phyloP scores from a whole-genome alignment of 2,329 filamentous ascomycete genomes.

The Ceratocystis cacaofunesta region DNA sequence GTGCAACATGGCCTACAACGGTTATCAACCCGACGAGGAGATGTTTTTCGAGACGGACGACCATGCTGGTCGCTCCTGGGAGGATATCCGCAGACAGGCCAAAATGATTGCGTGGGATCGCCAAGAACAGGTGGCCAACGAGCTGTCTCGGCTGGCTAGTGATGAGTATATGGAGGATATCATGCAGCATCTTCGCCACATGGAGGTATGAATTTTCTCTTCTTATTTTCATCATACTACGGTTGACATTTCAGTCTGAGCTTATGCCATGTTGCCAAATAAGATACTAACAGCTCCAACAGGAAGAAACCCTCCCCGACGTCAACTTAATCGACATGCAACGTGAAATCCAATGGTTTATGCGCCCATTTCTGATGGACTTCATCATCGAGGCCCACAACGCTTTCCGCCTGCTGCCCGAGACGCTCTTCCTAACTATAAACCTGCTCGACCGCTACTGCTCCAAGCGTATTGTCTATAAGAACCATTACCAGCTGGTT shows the following conservation, averaged over 20 bases:
- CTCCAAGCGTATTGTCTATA: constrained; percentile 94
- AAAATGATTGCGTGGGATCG: constrained; percentile 66
- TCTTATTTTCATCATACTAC: not conserved
- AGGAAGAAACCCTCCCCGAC: constrained; percentile 79
- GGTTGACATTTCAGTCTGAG: not conserved
- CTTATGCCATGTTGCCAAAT: not conserved
- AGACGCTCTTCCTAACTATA: constrained; percentile 89
- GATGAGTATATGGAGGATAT: constrained; percentile 93
- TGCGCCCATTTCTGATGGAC: constrained; percentile 94
- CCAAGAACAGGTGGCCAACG: constrained; percentile 76
- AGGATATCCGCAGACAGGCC: constrained; percentile 59
- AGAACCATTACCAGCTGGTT: constrained; percentile 96
- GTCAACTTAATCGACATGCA: constrained; percentile 98
- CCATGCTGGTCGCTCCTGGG: constrained; percentile 36
- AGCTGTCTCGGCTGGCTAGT: constrained; percentile 69
- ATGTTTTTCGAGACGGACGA: constrained; percentile 41
- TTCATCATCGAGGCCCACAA: constrained; percentile 95
- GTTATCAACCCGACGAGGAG: constrained; percentile 28
- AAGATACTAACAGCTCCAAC: not conserved
- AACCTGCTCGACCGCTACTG: constrained; percentile 97
- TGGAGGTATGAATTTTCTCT: constrained; percentile 54
- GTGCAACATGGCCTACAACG: constrained; percentile 33
- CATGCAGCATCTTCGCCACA: constrained; percentile 82
- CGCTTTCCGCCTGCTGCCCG: constrained; percentile 82
- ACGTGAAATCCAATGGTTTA: constrained; percentile 98